These are phyloP conservation scores for Lipomyces chichibuensis DNA, from an alignment of 805 yeast species.

Conservation along the genomic window DNA sequence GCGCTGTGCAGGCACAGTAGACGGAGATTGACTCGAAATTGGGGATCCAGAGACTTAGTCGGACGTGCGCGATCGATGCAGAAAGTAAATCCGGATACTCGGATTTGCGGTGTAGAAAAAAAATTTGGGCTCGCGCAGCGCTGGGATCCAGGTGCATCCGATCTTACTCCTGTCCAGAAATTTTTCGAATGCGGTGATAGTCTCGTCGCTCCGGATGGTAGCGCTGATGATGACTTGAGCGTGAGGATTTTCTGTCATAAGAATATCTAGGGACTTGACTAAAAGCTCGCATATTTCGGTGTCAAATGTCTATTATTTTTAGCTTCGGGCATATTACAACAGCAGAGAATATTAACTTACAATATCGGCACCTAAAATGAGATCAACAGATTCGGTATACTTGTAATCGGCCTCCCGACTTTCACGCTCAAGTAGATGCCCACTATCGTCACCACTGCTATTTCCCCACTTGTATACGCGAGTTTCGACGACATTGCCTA, in stretches of 20 bases:
- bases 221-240: slow-evolving; percentile 61
- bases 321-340: not conserved
- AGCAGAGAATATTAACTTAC: slow-evolving; percentile 20
- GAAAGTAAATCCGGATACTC: slow-evolving; percentile 21
- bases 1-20: not conserved
- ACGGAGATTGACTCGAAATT: not conserved
- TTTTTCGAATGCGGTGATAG: slow-evolving; percentile 51
- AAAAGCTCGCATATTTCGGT: slow-evolving; percentile 59
- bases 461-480: slow-evolving; percentile 51
- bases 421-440: slow-evolving; percentile 35
- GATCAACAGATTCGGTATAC: slow-evolving; percentile 44
- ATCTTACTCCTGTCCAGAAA: slow-evolving; percentile 41
- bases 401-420: slow-evolving; percentile 20
- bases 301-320: slow-evolving; percentile 63
- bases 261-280: slow-evolving; percentile 41
- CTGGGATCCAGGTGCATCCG: slow-evolving; percentile 8
- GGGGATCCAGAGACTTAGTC: not conserved
- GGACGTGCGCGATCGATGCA: not conserved
- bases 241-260: slow-evolving; percentile 34
- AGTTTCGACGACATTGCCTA: slow-evolving; percentile 50
- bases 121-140: slow-evolving; percentile 6
- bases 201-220: slow-evolving; percentile 67
- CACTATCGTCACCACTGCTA: slow-evolving; percentile 41
- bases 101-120: slow-evolving; percentile 24
- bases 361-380: slow-evolving; percentile 82